Base-by-base conservation (phyloP, 805 yeast species). In the Pichia cephalocereana region DNA sequence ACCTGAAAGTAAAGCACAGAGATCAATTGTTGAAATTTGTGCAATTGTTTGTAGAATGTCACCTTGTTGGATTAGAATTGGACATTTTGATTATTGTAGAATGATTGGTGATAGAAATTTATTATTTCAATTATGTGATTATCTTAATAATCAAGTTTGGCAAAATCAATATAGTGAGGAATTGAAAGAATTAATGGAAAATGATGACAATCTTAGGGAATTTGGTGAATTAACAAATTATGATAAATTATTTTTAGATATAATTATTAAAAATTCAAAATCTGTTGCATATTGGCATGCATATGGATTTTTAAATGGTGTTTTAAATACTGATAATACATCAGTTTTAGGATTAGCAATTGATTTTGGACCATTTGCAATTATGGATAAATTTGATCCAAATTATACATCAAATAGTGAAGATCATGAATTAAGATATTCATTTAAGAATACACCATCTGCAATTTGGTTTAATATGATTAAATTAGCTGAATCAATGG, bases 301-400 rank as follows among this genome's bases (percentile, higher is more conserved):
- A 0, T 91, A 89, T 65, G 98, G 97, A 3, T 90, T 91, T 58
- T 64, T 90, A 55, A 93, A 91, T 59, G 99, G 99, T 14, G 98
- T 93, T 6, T 69, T 93, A 48, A 91, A 91, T 63, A 90, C 98
- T 0, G 99, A 91, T 61, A 91, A 91, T 61, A 87, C 96, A 1
- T 86, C 96, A 0, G 73, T 91, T n/a, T 59, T 83, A 41, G 99
- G 99, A 0, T 69, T 89, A 11, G 78, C 96, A 0, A 77, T 93
- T 65, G 99, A 91, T 65, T 93, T 83, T 64, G 99, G 98, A 3
- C 98, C 99, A 0, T 93, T 86, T 67, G 86, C 95, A 18, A 84
- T 89, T 51, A 76, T 90, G 83, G 96, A 90, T 60, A 77, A 76
- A 42, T 91, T 83, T 61, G 82, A 87, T 58, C 90, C 95, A 15